A percentile compares a stretch with the other conserved stretches of the same genome.
These are phyloP conservation scores for Gentiana macrophylla DNA, from an alignment of 257 asterid genomes.

Conservation along the genomic window DNA sequence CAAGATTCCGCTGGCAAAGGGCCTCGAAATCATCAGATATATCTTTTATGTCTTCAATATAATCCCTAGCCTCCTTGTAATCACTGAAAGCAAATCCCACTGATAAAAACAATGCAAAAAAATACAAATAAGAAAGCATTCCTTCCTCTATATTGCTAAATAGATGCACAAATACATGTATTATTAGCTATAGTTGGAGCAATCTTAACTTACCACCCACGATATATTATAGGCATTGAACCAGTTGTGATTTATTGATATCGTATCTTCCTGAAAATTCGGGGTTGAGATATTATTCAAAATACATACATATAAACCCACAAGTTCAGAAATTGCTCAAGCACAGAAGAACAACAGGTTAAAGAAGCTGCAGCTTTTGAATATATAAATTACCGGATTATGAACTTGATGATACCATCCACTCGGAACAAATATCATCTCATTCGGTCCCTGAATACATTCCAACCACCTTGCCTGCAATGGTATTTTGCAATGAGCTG, in stretches of 20 bases:
- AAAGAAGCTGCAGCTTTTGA: neutral
- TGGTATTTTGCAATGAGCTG: neutral
- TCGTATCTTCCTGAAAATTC: slow-evolving; percentile 74
- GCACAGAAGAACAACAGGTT: too few species aligned
- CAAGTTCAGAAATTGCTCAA: too few species aligned
- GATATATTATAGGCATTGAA: slow-evolving; percentile 65
- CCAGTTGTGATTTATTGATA: slow-evolving; percentile 97
- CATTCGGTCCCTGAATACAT: slow-evolving; percentile 72
- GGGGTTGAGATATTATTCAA: neutral
- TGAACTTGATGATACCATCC: slow-evolving; percentile 99
- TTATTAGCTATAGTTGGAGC: neutral
- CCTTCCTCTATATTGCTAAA: too few species aligned
- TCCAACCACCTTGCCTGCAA: slow-evolving; percentile 79
- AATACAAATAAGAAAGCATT: neutral
- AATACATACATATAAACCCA: slow-evolving; percentile 1
- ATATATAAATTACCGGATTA: slow-evolving; percentile 50
- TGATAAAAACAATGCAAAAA: slow-evolving; percentile 24
- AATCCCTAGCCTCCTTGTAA: slow-evolving; percentile 69
- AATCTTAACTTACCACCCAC: slow-evolving; percentile 73
- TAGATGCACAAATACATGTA: neutral
- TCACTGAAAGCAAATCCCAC: slow-evolving; percentile 96
- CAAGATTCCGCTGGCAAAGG: slow-evolving; percentile 91
- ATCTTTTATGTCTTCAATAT: slow-evolving; percentile 81
- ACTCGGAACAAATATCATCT: slow-evolving; percentile 91
- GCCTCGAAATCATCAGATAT: slow-evolving; percentile 86